Evolutionary conservation across 2,329 filamentous ascomycete species (phyloP).

Genomic region (Fusarium oligoseptatum): DNA sequence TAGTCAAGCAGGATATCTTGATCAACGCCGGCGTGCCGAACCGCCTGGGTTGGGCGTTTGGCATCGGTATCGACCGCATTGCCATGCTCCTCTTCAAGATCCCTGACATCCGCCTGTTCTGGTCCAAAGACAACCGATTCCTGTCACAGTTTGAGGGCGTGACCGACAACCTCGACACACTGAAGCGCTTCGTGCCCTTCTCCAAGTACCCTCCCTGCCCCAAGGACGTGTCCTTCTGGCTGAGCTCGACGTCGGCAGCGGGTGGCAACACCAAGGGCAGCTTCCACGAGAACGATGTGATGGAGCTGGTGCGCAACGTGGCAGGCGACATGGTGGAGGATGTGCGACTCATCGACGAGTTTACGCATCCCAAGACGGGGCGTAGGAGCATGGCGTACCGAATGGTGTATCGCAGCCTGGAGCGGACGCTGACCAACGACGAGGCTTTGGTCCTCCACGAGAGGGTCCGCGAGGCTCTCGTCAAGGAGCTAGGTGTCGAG

Average conservation of each 20-base stretch:
- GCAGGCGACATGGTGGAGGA: constrained; percentile 90
- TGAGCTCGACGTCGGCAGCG: constrained; percentile 62
- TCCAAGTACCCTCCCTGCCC: constrained; percentile 91
- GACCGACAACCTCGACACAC: constrained; percentile 60
- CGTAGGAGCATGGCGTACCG: constrained; percentile 90
- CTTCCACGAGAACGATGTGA: constrained; percentile 96
- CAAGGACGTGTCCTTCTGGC: constrained; percentile 96
- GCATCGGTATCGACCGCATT: constrained; percentile 91
- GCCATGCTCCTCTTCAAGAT: constrained; percentile 98
- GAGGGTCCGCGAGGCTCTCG: constrained; percentile 73
- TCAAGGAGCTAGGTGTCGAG: constrained; percentile 81
- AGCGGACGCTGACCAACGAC: constrained; percentile 87
- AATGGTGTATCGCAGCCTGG: constrained; percentile 92
- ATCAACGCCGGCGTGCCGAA: constrained; percentile 80
- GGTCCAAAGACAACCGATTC: constrained; percentile 89
- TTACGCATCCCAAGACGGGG: constrained; percentile 87
- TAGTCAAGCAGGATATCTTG: constrained; percentile 86
- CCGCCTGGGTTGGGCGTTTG: constrained; percentile 94
- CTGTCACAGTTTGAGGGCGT: constrained; percentile 83
- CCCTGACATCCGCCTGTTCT: constrained; percentile 96
- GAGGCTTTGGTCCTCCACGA: constrained; percentile 85
- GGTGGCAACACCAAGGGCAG: constrained; percentile 60
- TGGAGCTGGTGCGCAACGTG: constrained; percentile 91
- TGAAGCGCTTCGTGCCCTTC: constrained; percentile 83
- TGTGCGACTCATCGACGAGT: constrained; percentile 86